Conservation (phyloP, 306 rosid species). For the Acacia melanoxylon region DNA sequence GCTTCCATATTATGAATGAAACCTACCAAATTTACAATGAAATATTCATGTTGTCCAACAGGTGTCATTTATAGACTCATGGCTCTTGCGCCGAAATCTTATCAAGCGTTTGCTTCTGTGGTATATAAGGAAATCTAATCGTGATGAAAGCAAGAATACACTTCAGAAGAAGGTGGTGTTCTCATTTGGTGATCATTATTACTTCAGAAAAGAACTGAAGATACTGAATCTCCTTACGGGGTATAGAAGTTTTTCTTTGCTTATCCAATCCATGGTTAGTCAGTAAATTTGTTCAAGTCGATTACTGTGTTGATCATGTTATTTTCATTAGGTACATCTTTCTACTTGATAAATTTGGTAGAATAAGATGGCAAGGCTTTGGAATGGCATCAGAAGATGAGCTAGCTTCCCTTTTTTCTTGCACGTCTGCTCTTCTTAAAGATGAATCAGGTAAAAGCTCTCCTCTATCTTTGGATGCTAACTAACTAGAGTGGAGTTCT, state of each 20-base stretch:
- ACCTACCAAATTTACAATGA: background rate
- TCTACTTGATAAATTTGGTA: slow-evolving; percentile 85
- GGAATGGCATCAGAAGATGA: slow-evolving; percentile 79
- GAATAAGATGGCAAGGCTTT: slow-evolving; percentile 91
- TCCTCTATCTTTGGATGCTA: background rate
- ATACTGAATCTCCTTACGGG: slow-evolving; percentile 82
- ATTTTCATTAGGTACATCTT: slow-evolving; percentile 56
- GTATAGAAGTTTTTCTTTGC: slow-evolving; percentile 45
- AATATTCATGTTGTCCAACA: slow-evolving; percentile 28
- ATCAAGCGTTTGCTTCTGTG: slow-evolving; percentile 67
- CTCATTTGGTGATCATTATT: slow-evolving; percentile 92
- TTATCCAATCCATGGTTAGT: slow-evolving; percentile 13
- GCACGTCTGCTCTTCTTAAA: slow-evolving; percentile 63
- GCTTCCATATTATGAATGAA: slow-evolving; percentile 26
- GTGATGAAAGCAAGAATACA: slow-evolving; percentile 37
- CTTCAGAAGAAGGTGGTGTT: slow-evolving; percentile 58
- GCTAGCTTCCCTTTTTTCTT: slow-evolving; percentile 61
- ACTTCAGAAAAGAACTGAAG: slow-evolving; percentile 83
- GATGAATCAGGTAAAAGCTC: slow-evolving; percentile 46
- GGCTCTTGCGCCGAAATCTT: slow-evolving; percentile 60
- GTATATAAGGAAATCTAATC: slow-evolving; percentile 64
- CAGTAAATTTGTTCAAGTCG: background rate
- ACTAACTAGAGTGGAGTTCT: background rate
- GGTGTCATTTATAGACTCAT: slow-evolving; percentile 83
- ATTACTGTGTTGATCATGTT: slow-evolving; percentile 13